Conservation (phyloP, 805 yeast species). For the Hanseniaspora hatyaiensis region DNA sequence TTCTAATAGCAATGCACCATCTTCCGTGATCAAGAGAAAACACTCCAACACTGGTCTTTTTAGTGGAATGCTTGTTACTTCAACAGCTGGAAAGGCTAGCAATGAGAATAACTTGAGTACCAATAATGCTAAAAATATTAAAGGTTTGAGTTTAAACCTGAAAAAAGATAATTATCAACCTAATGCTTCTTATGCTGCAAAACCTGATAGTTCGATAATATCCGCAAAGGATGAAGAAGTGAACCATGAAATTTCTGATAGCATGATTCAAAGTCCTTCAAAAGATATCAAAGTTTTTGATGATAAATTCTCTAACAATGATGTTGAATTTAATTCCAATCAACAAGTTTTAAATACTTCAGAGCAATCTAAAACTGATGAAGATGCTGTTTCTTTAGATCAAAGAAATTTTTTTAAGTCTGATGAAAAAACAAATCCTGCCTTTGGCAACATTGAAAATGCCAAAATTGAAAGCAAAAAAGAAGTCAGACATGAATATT, state of each 20-base stretch:
- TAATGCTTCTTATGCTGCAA: too few species aligned
- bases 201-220: neutral
- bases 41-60: conserved; percentile 25
- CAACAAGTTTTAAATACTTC: too few species aligned
- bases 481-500: neutral
- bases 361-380: too few species aligned
- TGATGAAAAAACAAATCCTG: conserved; percentile 4
- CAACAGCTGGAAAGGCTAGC: neutral
- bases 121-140: conserved; percentile 1
- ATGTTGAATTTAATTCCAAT: neutral
- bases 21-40: conserved; percentile 18
- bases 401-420: conserved; percentile 12
- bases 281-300: conserved; percentile 14
- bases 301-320: conserved; percentile 3
- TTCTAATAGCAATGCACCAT: neutral
- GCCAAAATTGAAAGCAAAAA: neutral
- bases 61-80: conserved; percentile 20
- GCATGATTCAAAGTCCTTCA: conserved; percentile 12
- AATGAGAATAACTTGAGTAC: neutral
- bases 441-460: conserved; percentile 4
- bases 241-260: too few species aligned
- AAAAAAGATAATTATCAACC: neutral
- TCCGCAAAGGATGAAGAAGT: too few species aligned
- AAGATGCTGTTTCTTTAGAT: neutral
- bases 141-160: conserved; percentile 4